Conservation (phyloP, 2,329 filamentous ascomycete species). For the Aciculosporium take region DNA sequence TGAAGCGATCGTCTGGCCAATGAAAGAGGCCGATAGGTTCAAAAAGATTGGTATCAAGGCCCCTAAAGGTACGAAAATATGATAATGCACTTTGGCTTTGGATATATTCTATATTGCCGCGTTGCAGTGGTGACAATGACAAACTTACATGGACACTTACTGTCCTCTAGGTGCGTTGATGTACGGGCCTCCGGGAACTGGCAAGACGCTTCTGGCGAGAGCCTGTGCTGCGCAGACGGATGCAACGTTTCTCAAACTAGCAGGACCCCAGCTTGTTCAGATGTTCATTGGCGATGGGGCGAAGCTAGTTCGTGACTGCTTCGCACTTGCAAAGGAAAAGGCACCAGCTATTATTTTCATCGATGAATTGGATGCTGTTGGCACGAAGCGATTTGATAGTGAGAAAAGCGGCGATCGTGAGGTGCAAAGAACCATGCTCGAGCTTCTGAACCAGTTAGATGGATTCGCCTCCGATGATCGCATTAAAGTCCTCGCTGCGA, state of each 20-base stretch:
- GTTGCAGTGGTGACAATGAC: not conserved
- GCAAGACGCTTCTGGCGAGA: conserved; percentile 83
- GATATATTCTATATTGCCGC: not conserved
- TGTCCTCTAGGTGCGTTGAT: conserved; percentile 78
- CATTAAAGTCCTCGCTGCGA: conserved; percentile 90
- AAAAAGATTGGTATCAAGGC: conserved; percentile 99
- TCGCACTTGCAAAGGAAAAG: conserved; percentile 96
- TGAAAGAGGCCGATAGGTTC: conserved; percentile 98
- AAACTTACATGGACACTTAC: not conserved
- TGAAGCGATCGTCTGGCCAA: conserved; percentile 97
- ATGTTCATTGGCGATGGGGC: conserved; percentile 99
- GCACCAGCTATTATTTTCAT: conserved; percentile 99
- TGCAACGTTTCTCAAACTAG: conserved; percentile 95
- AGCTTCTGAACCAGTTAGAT: conserved; percentile 94
- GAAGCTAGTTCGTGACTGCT: conserved; percentile 93
- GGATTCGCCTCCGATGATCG: conserved; percentile 94
- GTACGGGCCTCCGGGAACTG: conserved; percentile 88
- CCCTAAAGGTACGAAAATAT: conserved; percentile 68
- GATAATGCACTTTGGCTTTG: not conserved
- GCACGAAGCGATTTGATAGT: conserved; percentile 96
- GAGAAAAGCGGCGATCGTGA: conserved; percentile 97
- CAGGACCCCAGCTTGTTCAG: conserved; percentile 91
- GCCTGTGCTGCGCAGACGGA: conserved; percentile 97
- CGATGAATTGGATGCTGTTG: conserved; percentile 94
- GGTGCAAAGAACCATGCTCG: conserved; percentile 97